A percentile compares a stretch with the other conserved stretches of the same genome.
phyloP scores from a whole-genome alignment of 1,284 basidiomycete species.

The Pholiota adiposa region DNA sequence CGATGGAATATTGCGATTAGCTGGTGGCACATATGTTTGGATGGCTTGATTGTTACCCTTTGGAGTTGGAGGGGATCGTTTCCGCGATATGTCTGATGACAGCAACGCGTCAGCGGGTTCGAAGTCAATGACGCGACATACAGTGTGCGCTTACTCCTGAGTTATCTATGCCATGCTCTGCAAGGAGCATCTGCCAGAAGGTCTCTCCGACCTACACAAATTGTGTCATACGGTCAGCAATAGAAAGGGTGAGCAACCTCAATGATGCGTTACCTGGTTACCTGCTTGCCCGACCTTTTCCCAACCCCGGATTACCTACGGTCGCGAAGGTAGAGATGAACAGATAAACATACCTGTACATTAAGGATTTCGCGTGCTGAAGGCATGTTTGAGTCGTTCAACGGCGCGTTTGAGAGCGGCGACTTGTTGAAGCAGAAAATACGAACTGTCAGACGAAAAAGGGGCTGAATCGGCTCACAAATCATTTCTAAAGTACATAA shows the following conservation, averaged over 20 bases:
- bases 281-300: conserved; percentile 67
- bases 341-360: conserved; percentile 50
- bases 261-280: neutral
- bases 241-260: conserved; percentile 8
- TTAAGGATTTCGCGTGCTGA: conserved; percentile 69
- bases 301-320: neutral
- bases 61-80: conserved; percentile 47
- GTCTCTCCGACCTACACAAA: conserved; percentile 76
- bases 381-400: conserved; percentile 37
- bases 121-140: conserved; percentile 7
- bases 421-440: conserved; percentile 2
- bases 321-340: neutral
- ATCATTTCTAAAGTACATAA: neutral
- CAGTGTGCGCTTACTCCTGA: conserved; percentile 54
- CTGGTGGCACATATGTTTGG: neutral
- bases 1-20: neutral
- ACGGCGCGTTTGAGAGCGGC: neutral
- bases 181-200: conserved; percentile 81
- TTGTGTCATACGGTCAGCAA: conserved; percentile 43
- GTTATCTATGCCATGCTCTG: conserved; percentile 77
- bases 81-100: conserved; percentile 42
- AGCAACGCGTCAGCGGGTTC: neutral
- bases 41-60: conserved; percentile 33
- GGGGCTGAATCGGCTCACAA: neutral
- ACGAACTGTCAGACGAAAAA: conserved; percentile 4